A percentile compares a stretch with the other conserved stretches of the same genome.
Evolutionary conservation across 495 filamentous ascomycete species (phyloP).

Genomic region (Lasiosphaeria hispida): DNA sequence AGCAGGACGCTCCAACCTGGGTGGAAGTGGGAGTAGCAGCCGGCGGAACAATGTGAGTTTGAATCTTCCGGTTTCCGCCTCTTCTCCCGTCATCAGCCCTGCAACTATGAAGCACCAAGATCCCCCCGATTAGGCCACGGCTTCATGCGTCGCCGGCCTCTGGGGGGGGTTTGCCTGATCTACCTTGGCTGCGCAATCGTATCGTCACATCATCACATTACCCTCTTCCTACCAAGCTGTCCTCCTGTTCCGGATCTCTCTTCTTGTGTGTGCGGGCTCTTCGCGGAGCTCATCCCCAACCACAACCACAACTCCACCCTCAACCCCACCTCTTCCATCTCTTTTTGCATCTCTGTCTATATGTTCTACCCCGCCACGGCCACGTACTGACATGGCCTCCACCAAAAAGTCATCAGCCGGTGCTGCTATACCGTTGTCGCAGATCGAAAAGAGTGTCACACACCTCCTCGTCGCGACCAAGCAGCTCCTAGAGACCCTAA

Average conservation of each 20-base stretch:
- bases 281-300: background rate
- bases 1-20: conserved; percentile 24
- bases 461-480: conserved; percentile 97
- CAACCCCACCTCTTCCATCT: background rate
- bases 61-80: conserved; percentile 15
- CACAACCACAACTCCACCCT: background rate
- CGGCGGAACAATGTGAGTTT: conserved; percentile 53
- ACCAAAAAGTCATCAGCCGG: conserved; percentile 43
- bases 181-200: background rate
- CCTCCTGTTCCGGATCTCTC: background rate
- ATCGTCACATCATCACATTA: background rate
- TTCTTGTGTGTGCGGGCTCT: too few species aligned
- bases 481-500: conserved; percentile 93
- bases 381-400: conserved; percentile 22
- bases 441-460: conserved; percentile 98
- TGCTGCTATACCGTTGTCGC: conserved; percentile 60
- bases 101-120: conserved; percentile 22
- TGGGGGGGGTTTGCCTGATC: conserved; percentile 10
- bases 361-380: background rate
- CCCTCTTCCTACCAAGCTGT: background rate
- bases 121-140: conserved; percentile 14
- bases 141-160: conserved; percentile 17
- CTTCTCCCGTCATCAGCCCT: conserved; percentile 1
- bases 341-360: background rate
- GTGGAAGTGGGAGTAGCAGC: conserved; percentile 36